These are phyloP conservation scores for Cladophialophora psammophila DNA, from an alignment of 2,329 filamentous ascomycete genomes.

Conservation along the genomic window DNA sequence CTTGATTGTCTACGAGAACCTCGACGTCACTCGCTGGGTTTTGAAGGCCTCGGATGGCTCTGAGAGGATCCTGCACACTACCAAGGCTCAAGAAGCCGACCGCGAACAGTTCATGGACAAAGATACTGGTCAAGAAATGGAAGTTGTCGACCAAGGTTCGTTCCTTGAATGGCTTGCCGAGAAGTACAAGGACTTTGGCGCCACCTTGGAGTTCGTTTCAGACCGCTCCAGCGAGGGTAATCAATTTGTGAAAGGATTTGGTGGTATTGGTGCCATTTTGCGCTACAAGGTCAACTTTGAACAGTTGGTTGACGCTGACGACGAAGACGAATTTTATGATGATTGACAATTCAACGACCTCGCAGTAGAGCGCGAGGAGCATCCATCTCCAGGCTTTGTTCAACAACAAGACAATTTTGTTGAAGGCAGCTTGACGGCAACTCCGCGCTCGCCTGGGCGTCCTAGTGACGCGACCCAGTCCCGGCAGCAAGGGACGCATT, in stretches of 20 bases:
- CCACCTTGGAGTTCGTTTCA: slow-evolving; percentile 93
- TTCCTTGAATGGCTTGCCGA: slow-evolving; percentile 99
- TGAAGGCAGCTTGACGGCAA: slow-evolving; percentile 21
- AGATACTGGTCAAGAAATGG: slow-evolving; percentile 96
- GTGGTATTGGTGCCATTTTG: slow-evolving; percentile 95
- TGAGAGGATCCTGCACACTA: slow-evolving; percentile 83
- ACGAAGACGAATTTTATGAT: slow-evolving; percentile 89
- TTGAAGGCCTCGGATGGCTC: slow-evolving; percentile 78
- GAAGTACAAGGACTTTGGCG: slow-evolving; percentile 97
- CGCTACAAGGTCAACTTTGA: slow-evolving; percentile 99
- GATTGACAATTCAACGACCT: slow-evolving; percentile 51
- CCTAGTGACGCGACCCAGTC: slow-evolving; percentile 36
- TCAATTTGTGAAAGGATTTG: slow-evolving; percentile 99
- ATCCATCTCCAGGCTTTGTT: slow-evolving; percentile 63
- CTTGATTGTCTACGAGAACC: slow-evolving; percentile 95
- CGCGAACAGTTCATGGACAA: slow-evolving; percentile 93
- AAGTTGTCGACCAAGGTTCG: slow-evolving; percentile 81
- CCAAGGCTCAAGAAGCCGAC: slow-evolving; percentile 81
- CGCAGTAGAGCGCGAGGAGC: slow-evolving; percentile 72
- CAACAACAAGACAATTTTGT: slow-evolving; percentile 7
- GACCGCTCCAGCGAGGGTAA: slow-evolving; percentile 98
- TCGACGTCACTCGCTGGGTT: slow-evolving; percentile 91
- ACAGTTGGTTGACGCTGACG: slow-evolving; percentile 87
- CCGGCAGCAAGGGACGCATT: slow-evolving; percentile 15
- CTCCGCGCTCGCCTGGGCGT: slow-evolving; percentile 45